Percentiles rank a stretch among this genome's conserved stretches.
Evolutionary conservation across 1,139 yeast genomes (phyloP).

Genomic region (Sugiyamaella japonica): DNA sequence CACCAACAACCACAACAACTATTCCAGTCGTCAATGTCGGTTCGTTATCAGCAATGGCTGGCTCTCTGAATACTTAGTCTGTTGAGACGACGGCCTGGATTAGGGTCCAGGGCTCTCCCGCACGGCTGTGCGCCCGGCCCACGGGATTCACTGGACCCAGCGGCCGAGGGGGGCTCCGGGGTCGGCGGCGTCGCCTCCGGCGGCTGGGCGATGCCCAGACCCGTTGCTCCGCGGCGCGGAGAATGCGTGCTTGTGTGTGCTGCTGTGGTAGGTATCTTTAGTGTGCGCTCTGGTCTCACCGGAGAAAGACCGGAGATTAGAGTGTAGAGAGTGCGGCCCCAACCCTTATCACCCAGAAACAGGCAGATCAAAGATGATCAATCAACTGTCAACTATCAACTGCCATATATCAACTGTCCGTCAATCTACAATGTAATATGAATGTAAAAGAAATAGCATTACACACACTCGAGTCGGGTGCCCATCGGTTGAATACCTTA

Average conservation of each 20-base stretch:
- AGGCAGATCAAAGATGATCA: background rate
- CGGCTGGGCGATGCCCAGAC: slow-evolving; percentile 1
- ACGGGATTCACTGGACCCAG: background rate
- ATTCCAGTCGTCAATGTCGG: background rate
- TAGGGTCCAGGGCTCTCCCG: slow-evolving; percentile 8
- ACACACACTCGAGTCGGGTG: too few relatives aligned
- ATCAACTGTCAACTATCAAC: too few relatives aligned
- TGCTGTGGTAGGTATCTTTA: background rate
- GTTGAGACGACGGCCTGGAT: background rate
- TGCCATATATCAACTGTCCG: too few relatives aligned
- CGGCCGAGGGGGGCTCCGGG: background rate
- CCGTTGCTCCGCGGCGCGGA: background rate
- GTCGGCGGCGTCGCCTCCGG: background rate
- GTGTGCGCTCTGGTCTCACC: background rate
- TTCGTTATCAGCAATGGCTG: slow-evolving; percentile 10
- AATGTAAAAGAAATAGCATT: too few relatives aligned
- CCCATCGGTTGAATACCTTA: too few relatives aligned
- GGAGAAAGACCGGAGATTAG: too few relatives aligned
- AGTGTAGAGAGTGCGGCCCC: background rate
- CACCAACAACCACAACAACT: background rate
- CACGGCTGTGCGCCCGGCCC: background rate
- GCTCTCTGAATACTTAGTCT: slow-evolving; percentile 6
- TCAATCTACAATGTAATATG: too few relatives aligned
- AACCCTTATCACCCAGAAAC: background rate
- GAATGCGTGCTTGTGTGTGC: background rate